A percentile compares a stretch with the other conserved stretches of the same genome.
phyloP scores from a whole-genome alignment of 202 grass and related monocot genomes.

The Dendrocalamus latiflorus region DNA sequence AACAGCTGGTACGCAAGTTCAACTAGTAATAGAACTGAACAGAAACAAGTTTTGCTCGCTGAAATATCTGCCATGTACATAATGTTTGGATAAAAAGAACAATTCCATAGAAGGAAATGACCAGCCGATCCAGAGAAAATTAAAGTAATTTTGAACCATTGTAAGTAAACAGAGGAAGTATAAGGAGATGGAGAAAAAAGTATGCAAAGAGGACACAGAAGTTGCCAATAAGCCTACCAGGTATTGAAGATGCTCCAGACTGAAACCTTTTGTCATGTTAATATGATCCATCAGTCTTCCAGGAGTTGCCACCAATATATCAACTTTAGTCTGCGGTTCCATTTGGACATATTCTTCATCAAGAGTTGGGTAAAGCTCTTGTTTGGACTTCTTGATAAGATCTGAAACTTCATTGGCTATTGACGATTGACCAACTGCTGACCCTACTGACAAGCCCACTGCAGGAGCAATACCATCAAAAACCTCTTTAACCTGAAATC shows the following conservation, averaged over 20 bases:
- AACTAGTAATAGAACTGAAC: not conserved
- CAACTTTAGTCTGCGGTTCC: constrained; percentile 74
- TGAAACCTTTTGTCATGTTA: constrained; percentile 95
- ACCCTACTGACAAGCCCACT: constrained; percentile 70
- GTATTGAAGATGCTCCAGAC: constrained; percentile 88
- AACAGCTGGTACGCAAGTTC: not conserved
- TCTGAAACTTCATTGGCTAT: constrained; percentile 78
- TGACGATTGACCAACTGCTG: constrained; percentile 83
- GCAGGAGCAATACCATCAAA: constrained; percentile 80
- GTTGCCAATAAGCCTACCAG: constrained; percentile 48
- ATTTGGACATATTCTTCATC: constrained; percentile 67
- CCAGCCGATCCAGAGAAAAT: not conserved
- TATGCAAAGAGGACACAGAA: not conserved
- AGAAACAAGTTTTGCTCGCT: not conserved
- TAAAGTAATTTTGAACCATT: not conserved
- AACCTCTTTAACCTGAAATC: constrained; percentile 79
- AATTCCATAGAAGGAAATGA: not conserved
- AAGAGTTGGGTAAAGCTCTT: constrained; percentile 53
- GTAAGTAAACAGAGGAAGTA: not conserved
- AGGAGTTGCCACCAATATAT: constrained; percentile 91
- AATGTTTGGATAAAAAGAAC: not conserved
- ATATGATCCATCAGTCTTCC: constrained; percentile 98
- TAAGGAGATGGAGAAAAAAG: not conserved
- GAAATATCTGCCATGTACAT: not conserved
- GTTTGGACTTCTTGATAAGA: constrained; percentile 51